phyloP scores from a whole-genome alignment of 2,329 filamentous ascomycete genomes.

The Diaporthe batatas region DNA sequence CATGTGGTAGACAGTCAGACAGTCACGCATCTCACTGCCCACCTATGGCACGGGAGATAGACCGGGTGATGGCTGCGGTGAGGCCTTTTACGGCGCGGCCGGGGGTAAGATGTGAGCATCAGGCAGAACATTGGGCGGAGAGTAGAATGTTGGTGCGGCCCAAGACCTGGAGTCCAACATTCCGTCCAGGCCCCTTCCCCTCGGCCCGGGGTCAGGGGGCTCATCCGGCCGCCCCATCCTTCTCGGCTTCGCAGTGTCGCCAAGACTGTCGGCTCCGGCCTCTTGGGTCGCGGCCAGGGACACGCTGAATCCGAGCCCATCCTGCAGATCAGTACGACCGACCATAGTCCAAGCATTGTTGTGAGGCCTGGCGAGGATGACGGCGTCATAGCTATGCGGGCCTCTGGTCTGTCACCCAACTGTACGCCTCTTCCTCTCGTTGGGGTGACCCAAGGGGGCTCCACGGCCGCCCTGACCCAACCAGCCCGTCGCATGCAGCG shows the following conservation, averaged over 20 bases:
- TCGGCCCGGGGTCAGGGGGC: slow-evolving; percentile 32
- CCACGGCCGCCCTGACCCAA: neutral
- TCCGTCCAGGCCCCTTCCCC: neutral
- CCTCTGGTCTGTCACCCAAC: no score
- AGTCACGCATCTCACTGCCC: neutral
- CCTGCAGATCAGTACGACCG: slow-evolving; percentile 1
- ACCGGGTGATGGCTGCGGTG: neutral
- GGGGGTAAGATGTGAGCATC: neutral
- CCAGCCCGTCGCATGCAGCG: neutral
- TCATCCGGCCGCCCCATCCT: neutral
- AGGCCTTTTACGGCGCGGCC: neutral
- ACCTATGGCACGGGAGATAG: neutral
- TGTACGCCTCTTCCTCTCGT: no score
- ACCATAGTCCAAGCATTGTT: neutral
- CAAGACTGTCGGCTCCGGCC: slow-evolving; percentile 30
- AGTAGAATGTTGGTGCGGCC: slow-evolving; percentile 4
- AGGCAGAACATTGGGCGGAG: neutral
- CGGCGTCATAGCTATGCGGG: neutral
- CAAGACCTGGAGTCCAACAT: neutral
- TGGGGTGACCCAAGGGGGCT: neutral
- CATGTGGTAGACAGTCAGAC: neutral
- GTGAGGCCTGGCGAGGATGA: neutral
- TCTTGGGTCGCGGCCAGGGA: slow-evolving; percentile 11
- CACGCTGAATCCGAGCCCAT: slow-evolving; percentile 4
- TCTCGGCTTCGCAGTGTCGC: slow-evolving; percentile 21